These are phyloP conservation scores for Penicillium sp. DNA, from an alignment of 2,329 filamentous ascomycete species.

Conservation along the genomic window DNA sequence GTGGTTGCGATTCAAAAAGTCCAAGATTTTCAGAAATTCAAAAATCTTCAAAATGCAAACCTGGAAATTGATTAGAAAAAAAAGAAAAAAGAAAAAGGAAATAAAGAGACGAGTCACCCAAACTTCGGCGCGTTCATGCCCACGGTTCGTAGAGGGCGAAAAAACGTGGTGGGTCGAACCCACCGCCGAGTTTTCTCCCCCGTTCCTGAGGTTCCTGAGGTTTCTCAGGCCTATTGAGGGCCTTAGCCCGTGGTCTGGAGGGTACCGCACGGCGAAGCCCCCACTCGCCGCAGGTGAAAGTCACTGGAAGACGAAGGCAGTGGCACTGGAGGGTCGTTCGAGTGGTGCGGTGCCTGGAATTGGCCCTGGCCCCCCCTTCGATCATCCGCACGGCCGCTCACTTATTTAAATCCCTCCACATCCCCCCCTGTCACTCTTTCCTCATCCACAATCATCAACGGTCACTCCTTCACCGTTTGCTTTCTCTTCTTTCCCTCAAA, in stretches of 20 bases:
- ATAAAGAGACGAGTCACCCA: background rate
- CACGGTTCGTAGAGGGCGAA: background rate
- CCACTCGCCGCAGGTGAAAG: too few species aligned
- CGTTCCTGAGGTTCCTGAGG: too few species aligned
- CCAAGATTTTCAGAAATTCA: too few species aligned
- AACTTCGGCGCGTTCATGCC: background rate
- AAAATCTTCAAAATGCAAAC: too few species aligned
- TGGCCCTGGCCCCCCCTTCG: background rate
- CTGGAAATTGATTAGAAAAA: background rate
- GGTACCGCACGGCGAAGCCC: too few species aligned
- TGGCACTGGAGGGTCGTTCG: too few species aligned
- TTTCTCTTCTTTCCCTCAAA: constrained; percentile 7
- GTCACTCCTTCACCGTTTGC: constrained; percentile 3
- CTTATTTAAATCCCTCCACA: constrained; percentile 1
- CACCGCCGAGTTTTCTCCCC: background rate
- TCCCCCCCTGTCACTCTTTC: constrained; percentile 1
- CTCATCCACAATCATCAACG: constrained; percentile 7
- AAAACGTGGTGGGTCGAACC: constrained; percentile 3
- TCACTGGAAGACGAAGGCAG: too few species aligned
- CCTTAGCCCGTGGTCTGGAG: too few species aligned
- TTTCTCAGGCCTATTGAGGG: too few species aligned
- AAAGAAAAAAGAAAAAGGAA: background rate
- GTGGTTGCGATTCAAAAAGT: too few species aligned
- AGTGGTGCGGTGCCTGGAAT: background rate
- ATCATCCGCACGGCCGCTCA: background rate